Evolutionary conservation across 345 rosid genomes (phyloP).

Genomic region (Salix exigua): DNA sequence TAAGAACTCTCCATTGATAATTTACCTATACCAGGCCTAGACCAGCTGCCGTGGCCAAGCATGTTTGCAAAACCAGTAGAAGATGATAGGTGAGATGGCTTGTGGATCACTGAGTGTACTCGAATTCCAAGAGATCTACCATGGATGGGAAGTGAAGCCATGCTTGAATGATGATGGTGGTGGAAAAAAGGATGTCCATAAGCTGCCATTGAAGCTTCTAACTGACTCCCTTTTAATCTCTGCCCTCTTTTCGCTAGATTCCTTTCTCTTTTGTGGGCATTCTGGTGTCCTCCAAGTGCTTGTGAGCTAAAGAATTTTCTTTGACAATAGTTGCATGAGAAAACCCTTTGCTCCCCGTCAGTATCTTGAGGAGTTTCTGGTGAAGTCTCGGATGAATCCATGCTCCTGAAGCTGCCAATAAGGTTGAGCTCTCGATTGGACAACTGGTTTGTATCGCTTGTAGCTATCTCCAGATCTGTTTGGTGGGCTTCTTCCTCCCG

Average conservation of each 20-base stretch:
- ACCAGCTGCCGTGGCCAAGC: constrained; percentile 41
- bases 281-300: too few relatives aligned
- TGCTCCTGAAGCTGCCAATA: constrained; percentile 41
- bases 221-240: constrained; percentile 31
- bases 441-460: constrained; percentile 28
- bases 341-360: constrained; percentile 9
- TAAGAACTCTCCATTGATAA: constrained; percentile 33
- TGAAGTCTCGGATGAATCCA: constrained; percentile 22
- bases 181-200: constrained; percentile 50
- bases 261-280: constrained; percentile 26
- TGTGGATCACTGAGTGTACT: constrained; percentile 59
- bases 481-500: constrained; percentile 17
- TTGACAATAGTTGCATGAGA: constrained; percentile 25
- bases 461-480: constrained; percentile 38
- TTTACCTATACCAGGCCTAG: constrained; percentile 58
- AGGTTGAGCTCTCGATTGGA: constrained; percentile 63
- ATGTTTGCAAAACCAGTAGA: constrained; percentile 26
- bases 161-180: constrained; percentile 34
- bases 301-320: constrained; percentile 21
- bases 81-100: constrained; percentile 32
- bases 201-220: constrained; percentile 24
- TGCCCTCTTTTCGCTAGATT: constrained; percentile 39
- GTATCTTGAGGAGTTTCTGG: constrained; percentile 17
- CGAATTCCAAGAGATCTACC: constrained; percentile 59
- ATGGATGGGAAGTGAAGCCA: constrained; percentile 50